These are phyloP conservation scores for Quillaja saponaria DNA, from an alignment of 306 rosid species.

Conservation along the genomic window DNA sequence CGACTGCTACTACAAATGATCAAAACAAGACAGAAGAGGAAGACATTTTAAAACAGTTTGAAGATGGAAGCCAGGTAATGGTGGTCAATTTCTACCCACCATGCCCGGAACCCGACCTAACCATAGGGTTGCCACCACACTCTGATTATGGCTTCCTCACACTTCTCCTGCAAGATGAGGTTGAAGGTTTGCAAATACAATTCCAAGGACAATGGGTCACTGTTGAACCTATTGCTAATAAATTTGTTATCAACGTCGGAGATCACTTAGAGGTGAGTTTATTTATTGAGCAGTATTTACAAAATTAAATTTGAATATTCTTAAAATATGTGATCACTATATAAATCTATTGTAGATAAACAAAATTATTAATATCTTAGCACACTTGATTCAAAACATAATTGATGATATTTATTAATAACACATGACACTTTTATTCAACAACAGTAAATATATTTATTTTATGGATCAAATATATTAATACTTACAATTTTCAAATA, in stretches of 20 bases:
- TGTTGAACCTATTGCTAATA: conserved; percentile 66
- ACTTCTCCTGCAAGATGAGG: conserved; percentile 77
- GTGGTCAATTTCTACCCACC: conserved; percentile 79
- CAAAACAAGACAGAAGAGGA: conserved; percentile 34
- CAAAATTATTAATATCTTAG: too few species aligned
- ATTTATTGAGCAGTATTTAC: too few species aligned
- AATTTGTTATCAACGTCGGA: conserved; percentile 82
- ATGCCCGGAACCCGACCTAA: conserved; percentile 90
- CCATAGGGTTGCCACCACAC: conserved; percentile 91
- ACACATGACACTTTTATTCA: too few species aligned
- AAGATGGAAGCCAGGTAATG: conserved; percentile 88
- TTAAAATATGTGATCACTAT: neutral
- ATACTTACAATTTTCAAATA: too few species aligned
- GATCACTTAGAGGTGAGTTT: conserved; percentile 82
- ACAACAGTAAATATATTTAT: too few species aligned
- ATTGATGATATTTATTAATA: too few species aligned
- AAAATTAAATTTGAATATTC: neutral
- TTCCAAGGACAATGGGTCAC: conserved; percentile 69
- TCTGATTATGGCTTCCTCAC: conserved; percentile 94
- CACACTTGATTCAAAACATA: too few species aligned
- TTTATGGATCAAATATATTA: too few species aligned
- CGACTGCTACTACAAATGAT: conserved; percentile 12
- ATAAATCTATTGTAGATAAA: neutral
- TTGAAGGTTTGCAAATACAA: conserved; percentile 76
- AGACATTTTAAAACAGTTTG: conserved; percentile 43